Percentiles rank a stretch among this genome's conserved stretches.
Evolutionary conservation across 2,329 filamentous ascomycete species (phyloP).

Genomic region (Aphanocladium album): DNA sequence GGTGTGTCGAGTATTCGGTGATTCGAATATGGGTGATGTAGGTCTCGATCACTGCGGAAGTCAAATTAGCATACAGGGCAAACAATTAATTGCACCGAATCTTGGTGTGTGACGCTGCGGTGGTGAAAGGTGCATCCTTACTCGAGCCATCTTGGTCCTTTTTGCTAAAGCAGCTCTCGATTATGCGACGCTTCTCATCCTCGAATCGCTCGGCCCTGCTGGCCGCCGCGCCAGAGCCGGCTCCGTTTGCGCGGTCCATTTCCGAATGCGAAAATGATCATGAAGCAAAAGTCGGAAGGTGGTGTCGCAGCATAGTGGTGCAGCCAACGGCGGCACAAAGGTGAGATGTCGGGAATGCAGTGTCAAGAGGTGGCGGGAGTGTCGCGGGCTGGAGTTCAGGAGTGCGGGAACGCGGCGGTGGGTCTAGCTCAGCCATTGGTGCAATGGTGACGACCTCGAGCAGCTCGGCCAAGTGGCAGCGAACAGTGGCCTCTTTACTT

Average conservation of each 20-base stretch:
- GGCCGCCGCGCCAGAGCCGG: constrained; percentile 29
- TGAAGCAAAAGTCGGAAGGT: constrained; percentile 14
- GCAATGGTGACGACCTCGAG: not conserved
- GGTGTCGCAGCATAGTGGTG: constrained; percentile 9
- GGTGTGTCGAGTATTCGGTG: constrained; percentile 77
- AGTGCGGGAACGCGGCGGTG: constrained; percentile 10
- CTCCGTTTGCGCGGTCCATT: constrained; percentile 38
- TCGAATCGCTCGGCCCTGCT: constrained; percentile 78
- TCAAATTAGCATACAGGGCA: constrained; percentile 13
- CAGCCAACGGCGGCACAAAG: constrained; percentile 1
- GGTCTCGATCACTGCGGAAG: constrained; percentile 57
- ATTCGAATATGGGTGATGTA: constrained; percentile 98
- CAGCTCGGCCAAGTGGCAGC: not conserved
- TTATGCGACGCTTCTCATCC: constrained; percentile 91
- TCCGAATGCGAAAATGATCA: constrained; percentile 18
- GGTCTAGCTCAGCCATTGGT: not conserved
- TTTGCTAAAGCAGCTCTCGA: constrained; percentile 91
- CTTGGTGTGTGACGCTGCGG: not conserved
- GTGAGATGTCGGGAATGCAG: constrained; percentile 1
- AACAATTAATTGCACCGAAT: not conserved
- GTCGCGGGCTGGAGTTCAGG: constrained; percentile 10
- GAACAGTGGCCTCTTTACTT: not conserved
- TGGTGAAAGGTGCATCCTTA: constrained; percentile 42
- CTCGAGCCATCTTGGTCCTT: constrained; percentile 80
- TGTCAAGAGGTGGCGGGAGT: constrained; percentile 10